A percentile compares a stretch with the other conserved stretches of the same genome.
Conservation (phyloP, 371 early-diverging fungal genomes). For the Mucor irregularis region DNA sequence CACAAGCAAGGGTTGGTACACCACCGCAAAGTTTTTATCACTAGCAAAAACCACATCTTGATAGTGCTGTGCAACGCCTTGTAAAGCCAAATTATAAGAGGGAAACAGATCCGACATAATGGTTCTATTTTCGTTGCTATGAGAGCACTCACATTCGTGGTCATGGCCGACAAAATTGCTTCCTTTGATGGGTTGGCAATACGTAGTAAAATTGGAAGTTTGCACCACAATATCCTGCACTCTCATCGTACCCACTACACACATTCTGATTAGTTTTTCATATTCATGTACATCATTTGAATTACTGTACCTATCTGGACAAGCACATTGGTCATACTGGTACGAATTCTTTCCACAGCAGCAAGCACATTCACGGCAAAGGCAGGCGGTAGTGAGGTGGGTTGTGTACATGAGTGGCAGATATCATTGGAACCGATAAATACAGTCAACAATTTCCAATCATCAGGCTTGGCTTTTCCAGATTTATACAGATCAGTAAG, state of each 20-base stretch:
- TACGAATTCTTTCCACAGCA: constrained; percentile 40
- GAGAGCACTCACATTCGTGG: constrained; percentile 48
- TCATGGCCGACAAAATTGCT: constrained; percentile 40
- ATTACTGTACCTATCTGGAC: constrained; percentile 35
- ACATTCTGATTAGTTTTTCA: not conserved
- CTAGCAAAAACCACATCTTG: not conserved
- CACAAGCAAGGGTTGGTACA: constrained; percentile 38
- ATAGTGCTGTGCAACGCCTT: constrained; percentile 23
- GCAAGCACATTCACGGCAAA: constrained; percentile 31
- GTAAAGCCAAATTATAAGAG: constrained; percentile 34
- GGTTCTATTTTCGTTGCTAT: constrained; percentile 35
- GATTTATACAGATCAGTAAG: constrained; percentile 25
- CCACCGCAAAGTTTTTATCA: constrained; percentile 38
- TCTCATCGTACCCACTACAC: constrained; percentile 40
- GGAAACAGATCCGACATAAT: constrained; percentile 33
- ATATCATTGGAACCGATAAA: constrained; percentile 74
- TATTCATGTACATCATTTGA: not conserved
- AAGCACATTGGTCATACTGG: constrained; percentile 27
- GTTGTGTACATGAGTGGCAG: constrained; percentile 53
- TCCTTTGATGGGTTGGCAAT: constrained; percentile 39
- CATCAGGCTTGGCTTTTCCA: constrained; percentile 39
- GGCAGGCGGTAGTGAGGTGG: constrained; percentile 26
- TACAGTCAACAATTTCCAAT: constrained; percentile 66
- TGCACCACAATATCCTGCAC: constrained; percentile 26
- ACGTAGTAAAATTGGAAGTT: constrained; percentile 11